Evolutionary conservation across 2,329 filamentous ascomycete genomes (phyloP).

Genomic region (Erysiphe pulchra): DNA sequence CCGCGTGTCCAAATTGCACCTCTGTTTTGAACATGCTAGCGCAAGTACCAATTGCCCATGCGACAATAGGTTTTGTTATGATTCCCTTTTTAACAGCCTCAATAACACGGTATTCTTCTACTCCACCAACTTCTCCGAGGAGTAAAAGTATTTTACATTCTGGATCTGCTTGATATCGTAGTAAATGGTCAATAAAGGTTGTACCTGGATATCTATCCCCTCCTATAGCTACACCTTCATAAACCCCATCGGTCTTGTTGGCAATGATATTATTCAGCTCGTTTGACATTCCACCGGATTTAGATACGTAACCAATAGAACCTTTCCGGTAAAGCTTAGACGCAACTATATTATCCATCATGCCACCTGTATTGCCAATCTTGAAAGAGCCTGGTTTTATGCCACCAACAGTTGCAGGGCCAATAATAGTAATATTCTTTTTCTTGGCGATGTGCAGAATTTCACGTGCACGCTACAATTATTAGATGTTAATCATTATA

Average conservation of each 20-base stretch:
- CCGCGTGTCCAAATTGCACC: slow-evolving; percentile 97
- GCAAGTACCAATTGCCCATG: slow-evolving; percentile 98
- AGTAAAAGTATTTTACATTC: slow-evolving; percentile 93
- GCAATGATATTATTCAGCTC: slow-evolving; percentile 99
- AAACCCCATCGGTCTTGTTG: slow-evolving; percentile 89
- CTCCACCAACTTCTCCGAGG: slow-evolving; percentile 95
- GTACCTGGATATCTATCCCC: slow-evolving; percentile 97
- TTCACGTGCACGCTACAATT: slow-evolving; percentile 67
- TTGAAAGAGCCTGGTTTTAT: slow-evolving; percentile 99
- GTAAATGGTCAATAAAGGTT: slow-evolving; percentile 95
- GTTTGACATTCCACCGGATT: slow-evolving; percentile 99
- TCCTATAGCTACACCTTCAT: slow-evolving; percentile 97
- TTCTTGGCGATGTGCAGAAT: slow-evolving; percentile 90
- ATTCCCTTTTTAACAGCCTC: slow-evolving; percentile 83
- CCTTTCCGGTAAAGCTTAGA: slow-evolving; percentile 99
- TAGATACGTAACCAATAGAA: slow-evolving; percentile 97
- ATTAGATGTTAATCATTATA: neutral
- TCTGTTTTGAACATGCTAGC: slow-evolving; percentile 99
- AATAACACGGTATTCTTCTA: slow-evolving; percentile 98
- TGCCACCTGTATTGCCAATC: slow-evolving; percentile 99
- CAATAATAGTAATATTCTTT: slow-evolving; percentile 98
- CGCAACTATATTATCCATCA: slow-evolving; percentile 99
- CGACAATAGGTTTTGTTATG: slow-evolving; percentile 96
- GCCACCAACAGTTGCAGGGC: slow-evolving; percentile 90
- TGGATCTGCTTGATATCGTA: slow-evolving; percentile 87